These are phyloP conservation scores for Colletotrichum tropicale DNA, from an alignment of 2,329 filamentous ascomycete species.

Conservation along the genomic window DNA sequence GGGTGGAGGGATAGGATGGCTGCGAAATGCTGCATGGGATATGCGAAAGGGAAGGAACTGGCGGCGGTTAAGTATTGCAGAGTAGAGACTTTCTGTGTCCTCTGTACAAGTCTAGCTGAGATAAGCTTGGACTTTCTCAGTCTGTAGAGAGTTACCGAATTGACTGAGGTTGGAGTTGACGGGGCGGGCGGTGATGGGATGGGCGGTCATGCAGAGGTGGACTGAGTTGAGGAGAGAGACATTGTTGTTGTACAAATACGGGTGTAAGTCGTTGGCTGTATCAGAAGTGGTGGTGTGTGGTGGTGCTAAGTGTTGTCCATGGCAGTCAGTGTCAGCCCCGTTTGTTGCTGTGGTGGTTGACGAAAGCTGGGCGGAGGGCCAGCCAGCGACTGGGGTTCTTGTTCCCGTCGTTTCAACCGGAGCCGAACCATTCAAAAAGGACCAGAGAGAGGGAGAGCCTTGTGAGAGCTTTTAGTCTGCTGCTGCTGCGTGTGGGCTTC, in stretches of 20 bases:
- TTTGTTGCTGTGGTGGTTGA: neutral
- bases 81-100: neutral
- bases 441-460: neutral
- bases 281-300: neutral
- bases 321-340: neutral
- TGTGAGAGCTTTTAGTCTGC: neutral
- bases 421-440: neutral
- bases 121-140: constrained; percentile 2
- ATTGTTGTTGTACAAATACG: neutral
- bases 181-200: neutral
- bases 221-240: neutral
- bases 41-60: constrained; percentile 16
- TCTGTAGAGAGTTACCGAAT: neutral
- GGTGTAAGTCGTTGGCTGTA: neutral
- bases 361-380: neutral
- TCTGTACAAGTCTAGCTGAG: neutral
- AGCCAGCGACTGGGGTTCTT: neutral
- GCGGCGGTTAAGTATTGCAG: neutral
- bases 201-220: neutral
- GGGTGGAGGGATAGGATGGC: neutral
- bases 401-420: neutral
- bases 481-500: neutral
- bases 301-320: neutral
- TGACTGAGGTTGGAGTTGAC: neutral
- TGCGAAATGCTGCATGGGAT: neutral